Evolutionary conservation across 2,329 filamentous ascomycete species (phyloP).

Genomic region (Apiospora hydei): DNA sequence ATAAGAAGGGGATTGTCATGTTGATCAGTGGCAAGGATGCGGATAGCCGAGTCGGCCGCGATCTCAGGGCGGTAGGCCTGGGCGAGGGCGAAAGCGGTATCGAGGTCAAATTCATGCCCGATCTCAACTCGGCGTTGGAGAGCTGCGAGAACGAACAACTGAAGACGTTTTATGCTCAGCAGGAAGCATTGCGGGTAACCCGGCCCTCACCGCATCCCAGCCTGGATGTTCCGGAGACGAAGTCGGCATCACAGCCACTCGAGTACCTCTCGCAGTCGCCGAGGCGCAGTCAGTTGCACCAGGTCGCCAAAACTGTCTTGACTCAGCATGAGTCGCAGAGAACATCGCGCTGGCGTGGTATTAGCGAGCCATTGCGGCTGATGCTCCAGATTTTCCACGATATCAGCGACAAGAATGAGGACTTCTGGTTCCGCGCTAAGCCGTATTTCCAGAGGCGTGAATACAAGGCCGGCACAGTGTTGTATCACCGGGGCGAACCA

Average conservation of each 20-base stretch:
- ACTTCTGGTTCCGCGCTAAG: slow-evolving; percentile 89
- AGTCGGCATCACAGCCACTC: slow-evolving; percentile 40
- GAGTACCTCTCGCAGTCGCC: slow-evolving; percentile 76
- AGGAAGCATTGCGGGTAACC: slow-evolving; percentile 64
- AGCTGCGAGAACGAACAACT: slow-evolving; percentile 94
- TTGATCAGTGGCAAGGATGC: slow-evolving; percentile 84
- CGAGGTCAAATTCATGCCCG: slow-evolving; percentile 81
- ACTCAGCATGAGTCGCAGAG: slow-evolving; percentile 68
- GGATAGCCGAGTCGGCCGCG: slow-evolving; percentile 76
- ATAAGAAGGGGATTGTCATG: slow-evolving; percentile 78
- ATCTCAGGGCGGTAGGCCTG: slow-evolving; percentile 83
- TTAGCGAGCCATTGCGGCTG: slow-evolving; percentile 88
- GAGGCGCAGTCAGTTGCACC: slow-evolving; percentile 76
- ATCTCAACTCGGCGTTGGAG: slow-evolving; percentile 92
- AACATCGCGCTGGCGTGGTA: slow-evolving; percentile 78
- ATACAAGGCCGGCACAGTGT: slow-evolving; percentile 71
- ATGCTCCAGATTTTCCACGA: slow-evolving; percentile 96
- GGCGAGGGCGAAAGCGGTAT: slow-evolving; percentile 74
- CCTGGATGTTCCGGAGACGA: slow-evolving; percentile 56
- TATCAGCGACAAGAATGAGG: slow-evolving; percentile 83
- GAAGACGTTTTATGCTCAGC: slow-evolving; percentile 77
- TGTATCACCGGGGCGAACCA: slow-evolving; percentile 80
- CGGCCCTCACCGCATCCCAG: slow-evolving; percentile 51
- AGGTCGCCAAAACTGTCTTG: slow-evolving; percentile 79
- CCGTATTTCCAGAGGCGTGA: slow-evolving; percentile 77